These are phyloP conservation scores for Acidiella bohemica DNA, from an alignment of 495 filamentous ascomycete species.

Conservation along the genomic window DNA sequence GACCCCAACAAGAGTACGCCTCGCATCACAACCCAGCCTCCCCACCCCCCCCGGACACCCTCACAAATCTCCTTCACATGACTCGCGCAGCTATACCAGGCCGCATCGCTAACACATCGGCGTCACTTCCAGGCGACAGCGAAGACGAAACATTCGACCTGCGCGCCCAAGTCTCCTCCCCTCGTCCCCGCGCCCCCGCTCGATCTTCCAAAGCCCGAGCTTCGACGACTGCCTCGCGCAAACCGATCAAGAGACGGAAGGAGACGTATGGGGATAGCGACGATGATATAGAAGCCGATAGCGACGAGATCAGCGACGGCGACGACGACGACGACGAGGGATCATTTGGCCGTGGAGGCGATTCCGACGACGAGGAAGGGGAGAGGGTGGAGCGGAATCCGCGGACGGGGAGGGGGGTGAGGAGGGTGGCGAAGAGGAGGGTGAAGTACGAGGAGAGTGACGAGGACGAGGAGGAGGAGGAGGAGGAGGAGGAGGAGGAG, in stretches of 20 bases:
- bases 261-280: constrained; percentile 43
- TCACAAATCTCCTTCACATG: too few species aligned
- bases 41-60: too few species aligned
- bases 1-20: too few species aligned
- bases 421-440: constrained; percentile 44
- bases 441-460: constrained; percentile 28
- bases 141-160: constrained; percentile 7
- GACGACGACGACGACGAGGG: constrained; percentile 7
- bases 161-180: background rate
- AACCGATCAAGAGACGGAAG: constrained; percentile 37
- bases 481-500: constrained; percentile 25
- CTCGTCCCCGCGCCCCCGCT: constrained; percentile 15
- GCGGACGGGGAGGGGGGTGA: constrained; percentile 56
- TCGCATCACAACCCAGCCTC: too few species aligned
- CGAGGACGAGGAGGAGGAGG: constrained; percentile 34
- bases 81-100: too few species aligned
- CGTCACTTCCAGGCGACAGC: too few species aligned
- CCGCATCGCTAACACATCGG: too few species aligned
- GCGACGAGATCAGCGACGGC: constrained; percentile 43
- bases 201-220: constrained; percentile 8
- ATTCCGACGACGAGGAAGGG: constrained; percentile 44
- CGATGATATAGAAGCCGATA: constrained; percentile 51
- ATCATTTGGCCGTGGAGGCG: constrained; percentile 26
- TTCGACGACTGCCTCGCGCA: constrained; percentile 9
- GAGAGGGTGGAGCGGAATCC: constrained; percentile 49